Evolutionary conservation across 306 rosid species (phyloP).

Genomic region (Cucurbita ficifolia): DNA sequence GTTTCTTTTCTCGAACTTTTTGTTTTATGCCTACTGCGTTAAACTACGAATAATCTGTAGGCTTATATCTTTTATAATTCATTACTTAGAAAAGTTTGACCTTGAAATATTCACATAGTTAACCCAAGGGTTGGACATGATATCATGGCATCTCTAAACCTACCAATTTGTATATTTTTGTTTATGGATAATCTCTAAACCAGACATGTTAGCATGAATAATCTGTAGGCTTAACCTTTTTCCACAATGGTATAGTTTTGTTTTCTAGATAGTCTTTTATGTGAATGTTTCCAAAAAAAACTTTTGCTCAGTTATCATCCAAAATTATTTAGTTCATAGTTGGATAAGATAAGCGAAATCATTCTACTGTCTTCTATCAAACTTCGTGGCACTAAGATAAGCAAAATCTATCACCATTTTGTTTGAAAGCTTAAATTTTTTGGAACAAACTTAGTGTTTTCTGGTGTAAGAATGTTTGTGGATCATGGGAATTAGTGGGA

Average conservation of each 20-base stretch:
- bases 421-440: not conserved
- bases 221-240: too few species aligned
- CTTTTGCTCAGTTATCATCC: not conserved
- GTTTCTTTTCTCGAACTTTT: conserved; percentile 2
- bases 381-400: not conserved
- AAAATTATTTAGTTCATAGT: not conserved
- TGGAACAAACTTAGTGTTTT: not conserved
- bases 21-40: not conserved
- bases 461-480: not conserved
- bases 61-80: not conserved
- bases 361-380: not conserved
- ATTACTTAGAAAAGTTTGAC: not conserved
- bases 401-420: not conserved
- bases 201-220: too few species aligned
- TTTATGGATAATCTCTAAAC: too few species aligned
- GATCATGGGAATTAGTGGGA: not conserved
- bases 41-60: not conserved
- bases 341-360: not conserved
- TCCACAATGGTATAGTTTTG: too few species aligned
- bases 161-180: too few species aligned
- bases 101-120: not conserved
- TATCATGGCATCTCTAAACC: not conserved
- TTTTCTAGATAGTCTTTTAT: not conserved
- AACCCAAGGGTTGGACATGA: not conserved
- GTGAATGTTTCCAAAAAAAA: not conserved